A percentile compares a stretch with the other conserved stretches of the same genome.
phyloP scores from a whole-genome alignment of 2,329 filamentous ascomycete species.

The Trichoderma harzianum region DNA sequence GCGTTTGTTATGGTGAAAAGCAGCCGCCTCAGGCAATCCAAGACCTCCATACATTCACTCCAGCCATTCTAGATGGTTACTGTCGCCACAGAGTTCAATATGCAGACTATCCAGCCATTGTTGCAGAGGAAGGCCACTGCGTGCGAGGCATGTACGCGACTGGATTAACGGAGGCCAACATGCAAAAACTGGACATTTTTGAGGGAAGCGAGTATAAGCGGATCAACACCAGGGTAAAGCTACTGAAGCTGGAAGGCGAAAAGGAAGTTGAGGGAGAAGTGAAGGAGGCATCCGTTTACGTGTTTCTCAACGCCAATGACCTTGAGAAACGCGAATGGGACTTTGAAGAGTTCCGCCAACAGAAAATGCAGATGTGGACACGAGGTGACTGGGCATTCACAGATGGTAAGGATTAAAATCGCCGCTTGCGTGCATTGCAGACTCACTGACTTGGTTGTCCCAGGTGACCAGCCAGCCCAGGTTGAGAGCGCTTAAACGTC shows the following conservation, averaged over 20 bases:
- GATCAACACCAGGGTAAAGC: constrained; percentile 51
- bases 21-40: constrained; percentile 46
- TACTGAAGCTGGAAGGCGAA: constrained; percentile 42
- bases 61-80: constrained; percentile 72
- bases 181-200: constrained; percentile 73
- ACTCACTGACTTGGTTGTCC: background rate
- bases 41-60: constrained; percentile 60
- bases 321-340: constrained; percentile 83
- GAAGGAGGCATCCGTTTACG: constrained; percentile 60
- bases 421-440: background rate
- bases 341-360: constrained; percentile 74
- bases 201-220: constrained; percentile 74
- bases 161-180: constrained; percentile 73
- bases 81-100: constrained; percentile 64
- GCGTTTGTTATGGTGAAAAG: constrained; percentile 68
- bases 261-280: constrained; percentile 41
- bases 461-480: background rate
- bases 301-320: constrained; percentile 49
- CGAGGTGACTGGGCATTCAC: constrained; percentile 45
- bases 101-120: constrained; percentile 80
- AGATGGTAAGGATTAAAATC: constrained; percentile 32
- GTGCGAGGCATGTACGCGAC: constrained; percentile 76
- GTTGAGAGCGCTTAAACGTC: background rate
- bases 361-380: constrained; percentile 62
- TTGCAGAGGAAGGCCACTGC: constrained; percentile 50